A percentile compares a stretch with the other conserved stretches of the same genome.
These are phyloP conservation scores for Petunia secreta DNA, from an alignment of 257 asterid genomes.

Conservation along the genomic window DNA sequence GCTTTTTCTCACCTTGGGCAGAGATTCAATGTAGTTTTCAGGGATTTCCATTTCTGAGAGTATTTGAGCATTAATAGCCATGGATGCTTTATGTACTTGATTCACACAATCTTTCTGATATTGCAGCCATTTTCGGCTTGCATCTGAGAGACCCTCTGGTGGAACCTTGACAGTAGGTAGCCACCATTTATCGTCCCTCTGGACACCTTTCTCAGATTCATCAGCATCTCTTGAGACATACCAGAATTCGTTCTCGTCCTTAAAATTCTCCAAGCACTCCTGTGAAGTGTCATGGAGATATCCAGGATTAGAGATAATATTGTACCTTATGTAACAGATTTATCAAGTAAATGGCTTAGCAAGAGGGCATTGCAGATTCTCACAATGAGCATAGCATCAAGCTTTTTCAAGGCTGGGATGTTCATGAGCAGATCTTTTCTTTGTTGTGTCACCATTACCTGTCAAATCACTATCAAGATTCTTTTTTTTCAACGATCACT, in stretches of 20 bases:
- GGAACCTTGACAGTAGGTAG: slow-evolving; percentile 83
- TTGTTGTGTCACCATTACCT: slow-evolving; percentile 87
- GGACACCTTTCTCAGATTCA: slow-evolving; percentile 70
- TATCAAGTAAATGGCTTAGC: not conserved
- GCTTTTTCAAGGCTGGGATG: slow-evolving; percentile 81
- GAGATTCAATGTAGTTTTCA: slow-evolving; percentile 80
- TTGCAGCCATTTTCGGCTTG: slow-evolving; percentile 54
- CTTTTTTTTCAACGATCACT: not conserved
- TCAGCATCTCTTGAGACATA: slow-evolving; percentile 70
- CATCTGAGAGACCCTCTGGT: slow-evolving; percentile 67
- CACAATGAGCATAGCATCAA: slow-evolving; percentile 77
- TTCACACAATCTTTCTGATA: slow-evolving; percentile 73
- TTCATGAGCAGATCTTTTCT: slow-evolving; percentile 67
- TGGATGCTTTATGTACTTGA: slow-evolving; percentile 84
- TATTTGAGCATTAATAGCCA: slow-evolving; percentile 87
- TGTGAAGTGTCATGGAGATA: slow-evolving; percentile 25
- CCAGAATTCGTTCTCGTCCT: slow-evolving; percentile 63
- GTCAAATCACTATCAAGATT: slow-evolving; percentile 17
- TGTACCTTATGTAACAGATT: not conserved
- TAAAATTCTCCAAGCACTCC: slow-evolving; percentile 69
- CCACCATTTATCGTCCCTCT: slow-evolving; percentile 86
- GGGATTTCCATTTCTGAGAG: slow-evolving; percentile 90
- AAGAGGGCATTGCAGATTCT: slow-evolving; percentile 31
- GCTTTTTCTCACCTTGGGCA: slow-evolving; percentile 63
- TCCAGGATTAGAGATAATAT: not conserved